A percentile compares a stretch with the other conserved stretches of the same genome.
Conservation (phyloP, 2,329 filamentous ascomycete species). For the Aspergillus sergii region DNA sequence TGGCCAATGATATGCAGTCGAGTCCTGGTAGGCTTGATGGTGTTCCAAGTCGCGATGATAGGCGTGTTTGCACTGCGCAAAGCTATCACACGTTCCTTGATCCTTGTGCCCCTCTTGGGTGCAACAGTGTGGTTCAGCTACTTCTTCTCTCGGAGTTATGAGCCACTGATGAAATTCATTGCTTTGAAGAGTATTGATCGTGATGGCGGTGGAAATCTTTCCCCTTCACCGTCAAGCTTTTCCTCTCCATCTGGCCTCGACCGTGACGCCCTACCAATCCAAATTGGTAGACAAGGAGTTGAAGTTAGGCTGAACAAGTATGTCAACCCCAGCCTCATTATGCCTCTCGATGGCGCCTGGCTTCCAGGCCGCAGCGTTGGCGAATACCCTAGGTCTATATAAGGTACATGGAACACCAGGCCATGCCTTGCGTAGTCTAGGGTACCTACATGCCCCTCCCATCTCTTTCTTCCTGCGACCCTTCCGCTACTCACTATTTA, state of each 20-base stretch:
- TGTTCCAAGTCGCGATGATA: conserved; percentile 90
- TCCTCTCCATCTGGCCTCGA: conserved; percentile 48
- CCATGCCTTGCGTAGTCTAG: neutral
- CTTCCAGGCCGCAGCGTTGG: conserved; percentile 35
- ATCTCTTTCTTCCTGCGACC: neutral
- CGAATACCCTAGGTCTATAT: conserved; percentile 21
- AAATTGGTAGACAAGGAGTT: conserved; percentile 43
- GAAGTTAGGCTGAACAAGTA: conserved; percentile 47
- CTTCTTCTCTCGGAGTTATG: conserved; percentile 78
- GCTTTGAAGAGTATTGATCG: conserved; percentile 81
- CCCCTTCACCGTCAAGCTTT: conserved; percentile 40
- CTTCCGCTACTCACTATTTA: neutral
- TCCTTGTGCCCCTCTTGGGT: conserved; percentile 75
- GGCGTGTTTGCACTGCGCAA: conserved; percentile 76
- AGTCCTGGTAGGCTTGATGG: conserved; percentile 78
- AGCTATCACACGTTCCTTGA: conserved; percentile 71
- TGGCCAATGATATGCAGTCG: conserved; percentile 98
- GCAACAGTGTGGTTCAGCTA: conserved; percentile 88
- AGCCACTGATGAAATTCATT: conserved; percentile 89
- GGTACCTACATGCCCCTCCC: neutral
- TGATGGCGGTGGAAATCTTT: conserved; percentile 48
- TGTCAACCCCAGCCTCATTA: conserved; percentile 49
- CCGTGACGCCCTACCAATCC: conserved; percentile 45
- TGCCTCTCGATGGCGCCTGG: conserved; percentile 49
- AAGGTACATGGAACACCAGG: conserved; percentile 21